A percentile compares a stretch with the other conserved stretches of the same genome.
These are phyloP conservation scores for Emmonsiellopsis sp. DNA, from an alignment of 2,329 filamentous ascomycete species.

Conservation along the genomic window DNA sequence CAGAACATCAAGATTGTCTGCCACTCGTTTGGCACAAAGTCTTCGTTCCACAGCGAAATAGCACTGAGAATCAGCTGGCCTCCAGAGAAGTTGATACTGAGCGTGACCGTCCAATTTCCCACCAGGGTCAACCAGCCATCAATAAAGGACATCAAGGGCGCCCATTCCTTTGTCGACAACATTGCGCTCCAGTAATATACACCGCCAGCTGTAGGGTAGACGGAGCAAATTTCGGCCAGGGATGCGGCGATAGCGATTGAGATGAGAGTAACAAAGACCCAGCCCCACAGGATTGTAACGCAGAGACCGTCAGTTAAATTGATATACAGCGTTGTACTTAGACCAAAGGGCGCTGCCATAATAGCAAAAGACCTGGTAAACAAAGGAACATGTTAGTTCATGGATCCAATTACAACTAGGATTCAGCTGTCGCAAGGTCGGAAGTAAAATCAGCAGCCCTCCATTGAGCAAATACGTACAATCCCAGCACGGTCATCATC, in stretches of 20 bases:
- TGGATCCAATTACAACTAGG: background rate
- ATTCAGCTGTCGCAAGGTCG: background rate
- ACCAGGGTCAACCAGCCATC: constrained; percentile 65
- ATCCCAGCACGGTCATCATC: constrained; percentile 60
- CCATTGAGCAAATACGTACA: constrained; percentile 29
- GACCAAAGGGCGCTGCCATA: constrained; percentile 62
- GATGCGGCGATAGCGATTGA: constrained; percentile 56
- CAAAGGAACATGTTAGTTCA: background rate
- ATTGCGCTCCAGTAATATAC: constrained; percentile 66
- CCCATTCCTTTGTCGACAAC: constrained; percentile 56
- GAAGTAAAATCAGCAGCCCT: background rate
- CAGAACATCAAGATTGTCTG: constrained; percentile 65
- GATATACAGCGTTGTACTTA: constrained; percentile 61
- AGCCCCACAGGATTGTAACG: constrained; percentile 63
- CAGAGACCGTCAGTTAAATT: constrained; percentile 59
- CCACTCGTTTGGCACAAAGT: constrained; percentile 58
- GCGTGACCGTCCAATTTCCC: constrained; percentile 62
- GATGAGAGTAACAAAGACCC: constrained; percentile 56
- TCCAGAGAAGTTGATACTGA: constrained; percentile 63
- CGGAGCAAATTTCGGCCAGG: constrained; percentile 60
- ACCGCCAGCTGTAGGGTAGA: constrained; percentile 59
- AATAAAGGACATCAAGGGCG: constrained; percentile 59
- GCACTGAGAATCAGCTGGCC: constrained; percentile 60
- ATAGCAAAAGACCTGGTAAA: constrained; percentile 55
- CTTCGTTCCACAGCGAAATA: constrained; percentile 61